Base-by-base conservation (phyloP, 495 filamentous ascomycete species). In the Neurospora africana region DNA sequence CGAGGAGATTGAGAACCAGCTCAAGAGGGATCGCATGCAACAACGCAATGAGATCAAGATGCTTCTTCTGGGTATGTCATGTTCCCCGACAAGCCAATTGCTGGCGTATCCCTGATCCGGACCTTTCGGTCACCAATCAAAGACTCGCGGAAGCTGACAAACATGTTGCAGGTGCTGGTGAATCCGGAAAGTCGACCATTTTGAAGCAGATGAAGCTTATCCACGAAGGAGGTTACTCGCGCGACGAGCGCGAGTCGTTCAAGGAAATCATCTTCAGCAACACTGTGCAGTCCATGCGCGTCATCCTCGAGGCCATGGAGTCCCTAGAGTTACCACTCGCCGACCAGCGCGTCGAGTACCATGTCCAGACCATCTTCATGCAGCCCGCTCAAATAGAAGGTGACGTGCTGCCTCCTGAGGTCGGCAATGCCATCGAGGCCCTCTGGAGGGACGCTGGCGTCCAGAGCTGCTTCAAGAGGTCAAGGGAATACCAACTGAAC, bases 261-360 rank as follows among this genome's bases (percentile, higher is more conserved):
- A 95, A 96, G 81, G 94, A 97, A 83, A 97, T 97, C 82, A 97
- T 98, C 84, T 97, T 97, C 88, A 97, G 93, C 87, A 97, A 98
- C 83, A 96, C 93, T 27, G 93, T 95, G 36, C 95, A 94, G 86
- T 97, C 92, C 58, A 97, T 93, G 93, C 93, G 92, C 77, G 94
- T 97, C 79, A 97, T 97, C 72, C 87, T 97, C 74, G 94, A 97
- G 83, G 94, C 94, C 5, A 97, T 97, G 94, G 94, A 97, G 82
- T 95, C 92, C 30, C 84, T 97, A 8, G 93, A 97, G 81, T 83
- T 97, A 38, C 93, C 93, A 47, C 86, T 97, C 61, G 93, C 95
- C 79, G 93, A 98, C 78, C 89, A 87, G 75, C 88, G 90, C 80
- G 91, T 92, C 82, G 95, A 94, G 84, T 97, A 95, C 82, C 93